A percentile compares a stretch with the other conserved stretches of the same genome.
phyloP scores from a whole-genome alignment of 1,139 yeast species.

The Ogataea hybrid region DNA sequence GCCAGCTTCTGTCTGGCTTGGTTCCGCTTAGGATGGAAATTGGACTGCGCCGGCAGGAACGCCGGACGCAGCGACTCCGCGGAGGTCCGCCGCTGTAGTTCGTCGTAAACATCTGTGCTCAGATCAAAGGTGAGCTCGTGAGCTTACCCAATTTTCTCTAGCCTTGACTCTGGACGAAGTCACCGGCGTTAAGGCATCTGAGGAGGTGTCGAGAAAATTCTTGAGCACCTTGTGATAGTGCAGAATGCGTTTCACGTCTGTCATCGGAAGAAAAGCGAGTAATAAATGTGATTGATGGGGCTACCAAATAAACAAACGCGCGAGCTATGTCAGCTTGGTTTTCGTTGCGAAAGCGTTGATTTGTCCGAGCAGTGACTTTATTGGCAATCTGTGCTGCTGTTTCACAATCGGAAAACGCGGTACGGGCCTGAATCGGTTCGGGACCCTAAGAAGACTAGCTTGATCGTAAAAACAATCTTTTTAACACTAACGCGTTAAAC shows the following conservation, averaged over 20 bases:
- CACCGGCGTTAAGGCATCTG: slow-evolving; percentile 43
- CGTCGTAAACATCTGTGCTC: slow-evolving; percentile 92
- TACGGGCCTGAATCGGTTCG: not conserved
- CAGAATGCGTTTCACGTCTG: slow-evolving; percentile 14
- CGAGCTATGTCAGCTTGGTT: not conserved
- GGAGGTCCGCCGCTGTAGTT: slow-evolving; percentile 69
- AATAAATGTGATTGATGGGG: not conserved
- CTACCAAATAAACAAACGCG: slow-evolving; percentile 1
- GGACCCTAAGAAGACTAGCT: not conserved
- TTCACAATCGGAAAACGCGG: not conserved
- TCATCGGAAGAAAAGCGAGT: slow-evolving; percentile 4
- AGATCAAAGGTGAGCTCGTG: slow-evolving; percentile 79
- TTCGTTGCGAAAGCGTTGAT: no score
- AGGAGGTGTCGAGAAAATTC: slow-evolving; percentile 52
- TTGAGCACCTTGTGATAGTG: slow-evolving; percentile 49
- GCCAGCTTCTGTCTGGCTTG: no score
- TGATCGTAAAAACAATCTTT: slow-evolving; percentile 3
- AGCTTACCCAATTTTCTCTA: slow-evolving; percentile 80
- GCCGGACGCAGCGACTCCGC: slow-evolving; percentile 52
- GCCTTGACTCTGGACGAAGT: slow-evolving; percentile 72
- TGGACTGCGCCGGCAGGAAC: slow-evolving; percentile 63
- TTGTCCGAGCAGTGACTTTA: not conserved
- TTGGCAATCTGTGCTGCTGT: not conserved
- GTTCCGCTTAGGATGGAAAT: slow-evolving; percentile 91
- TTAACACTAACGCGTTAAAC: slow-evolving; percentile 2